Percentiles rank a stretch among this genome's conserved stretches.
phyloP scores from a whole-genome alignment of 176 grass and related monocot genomes.

The Musa itinerans region DNA sequence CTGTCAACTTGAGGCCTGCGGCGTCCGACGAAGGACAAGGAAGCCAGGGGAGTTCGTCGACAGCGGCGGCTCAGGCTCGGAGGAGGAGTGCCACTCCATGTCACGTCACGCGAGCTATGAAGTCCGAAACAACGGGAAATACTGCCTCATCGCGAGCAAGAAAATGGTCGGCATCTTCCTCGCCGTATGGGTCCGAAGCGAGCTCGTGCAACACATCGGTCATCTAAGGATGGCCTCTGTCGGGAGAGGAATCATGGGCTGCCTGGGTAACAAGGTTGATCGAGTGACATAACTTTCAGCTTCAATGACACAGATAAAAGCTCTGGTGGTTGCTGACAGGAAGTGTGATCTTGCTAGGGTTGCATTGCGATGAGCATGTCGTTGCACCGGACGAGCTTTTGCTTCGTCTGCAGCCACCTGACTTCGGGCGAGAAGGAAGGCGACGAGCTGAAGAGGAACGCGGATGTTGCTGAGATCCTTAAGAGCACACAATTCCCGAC shows the following conservation, averaged over 20 bases:
- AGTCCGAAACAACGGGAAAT: slow-evolving; percentile 24
- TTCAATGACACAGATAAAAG: not conserved
- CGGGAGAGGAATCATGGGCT: slow-evolving; percentile 70
- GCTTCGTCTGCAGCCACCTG: slow-evolving; percentile 86
- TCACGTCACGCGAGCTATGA: slow-evolving; percentile 6
- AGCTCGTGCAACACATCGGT: slow-evolving; percentile 71
- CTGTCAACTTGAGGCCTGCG: slow-evolving; percentile 43
- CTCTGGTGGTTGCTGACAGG: not conserved
- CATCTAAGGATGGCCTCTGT: slow-evolving; percentile 62
- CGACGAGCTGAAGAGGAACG: slow-evolving; percentile 68
- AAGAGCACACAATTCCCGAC: slow-evolving; percentile 73
- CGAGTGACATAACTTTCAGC: not conserved
- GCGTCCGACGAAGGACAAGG: slow-evolving; percentile 32
- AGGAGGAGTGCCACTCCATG: slow-evolving; percentile 1
- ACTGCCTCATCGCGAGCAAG: slow-evolving; percentile 72
- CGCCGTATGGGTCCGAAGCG: slow-evolving; percentile 65
- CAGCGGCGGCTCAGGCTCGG: slow-evolving; percentile 24
- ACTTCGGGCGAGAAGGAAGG: slow-evolving; percentile 91
- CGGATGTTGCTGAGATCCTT: slow-evolving; percentile 82
- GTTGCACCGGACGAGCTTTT: slow-evolving; percentile 57
- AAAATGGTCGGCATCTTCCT: slow-evolving; percentile 90
- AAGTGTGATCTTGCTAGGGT: slow-evolving; percentile 27
- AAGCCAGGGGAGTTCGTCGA: slow-evolving; percentile 71
- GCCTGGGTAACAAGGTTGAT: slow-evolving; percentile 68
- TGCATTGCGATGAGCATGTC: slow-evolving; percentile 89